phyloP scores from a whole-genome alignment of 2,329 filamentous ascomycete species.

The Pseudogymnoascus sp. region DNA sequence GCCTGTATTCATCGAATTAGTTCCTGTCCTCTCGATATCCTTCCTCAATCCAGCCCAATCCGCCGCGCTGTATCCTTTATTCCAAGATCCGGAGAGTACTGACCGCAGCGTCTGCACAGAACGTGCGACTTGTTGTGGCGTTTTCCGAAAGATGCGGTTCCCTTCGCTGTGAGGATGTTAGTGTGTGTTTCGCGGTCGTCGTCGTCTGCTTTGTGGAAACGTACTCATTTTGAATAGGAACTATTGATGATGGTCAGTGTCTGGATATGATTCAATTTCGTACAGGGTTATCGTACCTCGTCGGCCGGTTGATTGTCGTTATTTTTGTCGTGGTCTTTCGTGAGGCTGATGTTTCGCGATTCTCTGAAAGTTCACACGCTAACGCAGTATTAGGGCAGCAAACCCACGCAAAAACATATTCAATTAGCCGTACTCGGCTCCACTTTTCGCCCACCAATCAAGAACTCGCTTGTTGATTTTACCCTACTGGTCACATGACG shows the following conservation, averaged over 20 bases:
- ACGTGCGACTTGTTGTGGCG: conserved; percentile 32
- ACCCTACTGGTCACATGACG: background rate
- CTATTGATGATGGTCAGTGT: conserved; percentile 13
- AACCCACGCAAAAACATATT: conserved; percentile 10
- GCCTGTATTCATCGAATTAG: conserved; percentile 44
- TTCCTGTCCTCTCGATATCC: conserved; percentile 1
- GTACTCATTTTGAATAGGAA: conserved; percentile 30
- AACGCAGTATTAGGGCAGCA: conserved; percentile 10
- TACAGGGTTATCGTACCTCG: conserved; percentile 17
- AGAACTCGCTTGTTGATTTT: background rate
- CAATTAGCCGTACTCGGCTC: background rate
- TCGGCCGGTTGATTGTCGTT: conserved; percentile 20
- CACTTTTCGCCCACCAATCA: background rate
- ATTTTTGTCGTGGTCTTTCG: conserved; percentile 14
- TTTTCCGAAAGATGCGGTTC: conserved; percentile 28
- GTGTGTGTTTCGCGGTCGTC: conserved; percentile 14
- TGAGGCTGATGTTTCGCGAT: conserved; percentile 11
- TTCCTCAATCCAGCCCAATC: conserved; percentile 8
- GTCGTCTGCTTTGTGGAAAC: conserved; percentile 13
- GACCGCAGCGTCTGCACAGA: conserved; percentile 31
- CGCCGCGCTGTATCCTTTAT: background rate
- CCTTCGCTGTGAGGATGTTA: conserved; percentile 27
- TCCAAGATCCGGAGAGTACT: conserved; percentile 18
- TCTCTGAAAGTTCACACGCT: conserved; percentile 11
- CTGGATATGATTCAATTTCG: background rate